Base-by-base conservation (phyloP, 75 land plant species). In the Selaginella moellendorffii region DNA sequence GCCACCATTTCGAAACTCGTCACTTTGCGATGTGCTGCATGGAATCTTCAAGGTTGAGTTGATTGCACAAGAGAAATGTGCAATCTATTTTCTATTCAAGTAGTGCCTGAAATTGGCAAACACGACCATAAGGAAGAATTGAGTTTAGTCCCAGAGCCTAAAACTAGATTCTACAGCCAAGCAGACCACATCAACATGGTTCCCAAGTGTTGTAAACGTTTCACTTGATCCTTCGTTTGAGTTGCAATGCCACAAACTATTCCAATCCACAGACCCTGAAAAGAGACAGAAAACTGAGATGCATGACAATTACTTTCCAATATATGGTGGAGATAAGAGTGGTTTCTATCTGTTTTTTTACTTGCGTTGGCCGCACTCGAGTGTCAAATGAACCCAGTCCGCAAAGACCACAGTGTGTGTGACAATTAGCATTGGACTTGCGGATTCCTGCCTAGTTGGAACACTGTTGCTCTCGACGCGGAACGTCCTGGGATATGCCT, bases 1-100 rank as follows among this genome's bases (percentile, higher is more conserved):
- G n/a, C 89, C 89, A 30, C 79, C 86, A 42, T 78, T 72, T 17
- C 77, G 52, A 64, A 80, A 85, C 71, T 85, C 89, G 52, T 78
- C 65, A 36, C 81, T 83, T 2, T 83, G 83, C 8, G 79, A n/a
- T n/a, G n/a, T n/a, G n/a, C n/a, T n/a, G n/a, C n/a, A n/a, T n/a
- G n/a, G n/a, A n/a, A n/a, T n/a, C n/a, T n/a, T n/a, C n/a, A n/a
- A n/a, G n/a, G n/a, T n/a, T n/a, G n/a, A n/a, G n/a, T n/a, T n/a
- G n/a, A n/a, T n/a, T n/a, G n/a, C n/a, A n/a, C n/a, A n/a, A n/a
- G n/a, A n/a, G n/a, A n/a, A n/a, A n/a, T n/a, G n/a, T n/a, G n/a
- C n/a, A n/a, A n/a, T n/a, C n/a, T n/a, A n/a, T n/a, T n/a, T n/a
- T n/a, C n/a, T n/a, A n/a, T n/a, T n/a, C n/a, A n/a, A n/a, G n/a